Base-by-base conservation (phyloP, 78 protist genomes). In the Polysphondylium violaceum region DNA sequence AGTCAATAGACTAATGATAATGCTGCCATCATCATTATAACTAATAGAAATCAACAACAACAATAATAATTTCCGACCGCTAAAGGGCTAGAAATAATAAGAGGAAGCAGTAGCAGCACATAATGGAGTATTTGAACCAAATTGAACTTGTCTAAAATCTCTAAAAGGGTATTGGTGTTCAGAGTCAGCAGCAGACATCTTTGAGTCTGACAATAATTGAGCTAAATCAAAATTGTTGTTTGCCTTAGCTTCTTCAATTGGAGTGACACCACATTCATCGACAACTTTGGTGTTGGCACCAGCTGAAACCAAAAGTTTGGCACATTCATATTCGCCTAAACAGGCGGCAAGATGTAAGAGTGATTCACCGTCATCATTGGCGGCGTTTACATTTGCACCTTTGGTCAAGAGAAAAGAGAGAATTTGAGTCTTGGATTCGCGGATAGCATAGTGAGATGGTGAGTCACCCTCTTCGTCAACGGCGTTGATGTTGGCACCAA, bases 351-450 rank as follows among this genome's bases (percentile, higher is more conserved):
- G 23, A 69, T 83, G 91, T 74, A 83, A 83, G 6, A 83, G 72
- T 2, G 91, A 69, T 60, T 83, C 91, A 59, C 91, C 79, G 14
- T 83, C 91, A 14, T 83, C 91, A 59, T 83, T 83, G 61, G 33
- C 16, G 27, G 64, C 11, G 33, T 83, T 83, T 0, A 25, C 68
- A 33, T 83, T 43, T 56, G 91, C 78, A 58, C 79, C 79, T 6
- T 35, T 19, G 1, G n/a, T 21, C 4, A 83, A 43, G 29, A 83
- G 68, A n/a, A 41, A 59, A 0, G 6, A 3, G 55, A 83, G 79
- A 6, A 63, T 38, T 16, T 51, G 59, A 0, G 6, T 29, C 33
- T 69, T 19, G 1, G 44, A 31, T 12, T 83, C 91, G 23, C 91
- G 74, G 33, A 83, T 69, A 6, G 91, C 77, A 29, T 71, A 83